Percentiles rank a stretch among this genome's conserved stretches.
Conservation (phyloP, 306 rosid genomes). For the Malus asiatica region DNA sequence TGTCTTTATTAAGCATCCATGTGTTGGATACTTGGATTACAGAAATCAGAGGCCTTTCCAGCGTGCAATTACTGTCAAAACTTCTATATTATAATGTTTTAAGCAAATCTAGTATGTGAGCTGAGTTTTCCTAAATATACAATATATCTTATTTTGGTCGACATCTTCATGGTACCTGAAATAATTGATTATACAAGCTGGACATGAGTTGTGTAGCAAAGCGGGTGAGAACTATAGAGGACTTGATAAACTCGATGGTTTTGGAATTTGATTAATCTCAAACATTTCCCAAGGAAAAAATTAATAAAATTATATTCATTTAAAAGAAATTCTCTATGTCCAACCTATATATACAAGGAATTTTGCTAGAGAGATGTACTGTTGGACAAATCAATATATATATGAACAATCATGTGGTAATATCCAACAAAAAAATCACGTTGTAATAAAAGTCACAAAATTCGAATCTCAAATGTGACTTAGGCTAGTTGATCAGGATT, state of each 20-base stretch:
- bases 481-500: background rate
- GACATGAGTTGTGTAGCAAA: background rate
- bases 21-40: background rate
- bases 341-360: background rate
- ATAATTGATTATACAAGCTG: background rate
- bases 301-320: background rate
- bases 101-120: slow-evolving; percentile 11
- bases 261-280: background rate
- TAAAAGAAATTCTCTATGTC: background rate
- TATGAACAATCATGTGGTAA: too few species aligned
- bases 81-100: background rate
- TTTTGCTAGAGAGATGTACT: too few species aligned
- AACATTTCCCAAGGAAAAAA: background rate
- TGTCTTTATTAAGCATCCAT: background rate
- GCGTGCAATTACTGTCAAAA: background rate
- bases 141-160: background rate
- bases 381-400: too few species aligned
- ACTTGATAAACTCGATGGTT: background rate
- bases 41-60: slow-evolving; percentile 2
- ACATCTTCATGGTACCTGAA: background rate
- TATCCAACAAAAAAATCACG: too few species aligned
- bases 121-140: background rate
- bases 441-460: background rate
- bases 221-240: background rate
- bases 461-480: background rate